Base-by-base conservation (phyloP, 768 basidiomycete species). In the Lepiota brunneoincarnata region DNA sequence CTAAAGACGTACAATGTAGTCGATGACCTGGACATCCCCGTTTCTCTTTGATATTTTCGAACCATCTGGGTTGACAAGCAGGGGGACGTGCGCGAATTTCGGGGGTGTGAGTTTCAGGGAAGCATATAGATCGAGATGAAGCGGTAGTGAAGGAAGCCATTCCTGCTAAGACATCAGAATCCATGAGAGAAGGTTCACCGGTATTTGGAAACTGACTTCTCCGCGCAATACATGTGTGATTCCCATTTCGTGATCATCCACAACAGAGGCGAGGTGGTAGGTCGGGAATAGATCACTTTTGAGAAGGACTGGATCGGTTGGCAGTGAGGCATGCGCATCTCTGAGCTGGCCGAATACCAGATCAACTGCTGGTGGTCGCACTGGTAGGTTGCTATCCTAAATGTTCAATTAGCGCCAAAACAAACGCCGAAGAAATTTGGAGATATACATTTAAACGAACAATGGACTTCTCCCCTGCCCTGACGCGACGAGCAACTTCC, bases 161-260 rank as follows among this genome's bases (percentile, higher is more conserved):
- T 98, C 97, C 90, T 98, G 61, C 9, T 2, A 15, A 26, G 6
- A 44, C 10, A 12, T 51, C n/a, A 52, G 34, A 26, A 31, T 20
- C 18, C 14, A 35, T 17, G 40, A 37, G 12, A 14, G 10, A 18
- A n/a, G 12, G n/a, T 38, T 28, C 45, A 17, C 17, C 2, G 18
- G 11, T 11, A 28, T 14, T 23, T 54, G 23, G 1, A 43, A 9
- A 59, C 76, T 24, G 53, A 87, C 94, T 80, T 98, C 95, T 46
- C 97, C 97, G 23, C 97, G 83, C 1, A 98, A 71, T 4, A 98
- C 95, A 69, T 98, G 97, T 0, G 93, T 92, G 20, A 99, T 92
- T 0, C 86, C 87, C 97, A 99, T 99, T 61, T 87, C 84, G 61
- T 93, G 84, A 69, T 99, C 97, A 60, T 99, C 97, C 0, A 96